Percentiles rank a stretch among this genome's conserved stretches.
Evolutionary conservation across 768 basidiomycete species (phyloP).

Genomic region (Myochromella boudieri): DNA sequence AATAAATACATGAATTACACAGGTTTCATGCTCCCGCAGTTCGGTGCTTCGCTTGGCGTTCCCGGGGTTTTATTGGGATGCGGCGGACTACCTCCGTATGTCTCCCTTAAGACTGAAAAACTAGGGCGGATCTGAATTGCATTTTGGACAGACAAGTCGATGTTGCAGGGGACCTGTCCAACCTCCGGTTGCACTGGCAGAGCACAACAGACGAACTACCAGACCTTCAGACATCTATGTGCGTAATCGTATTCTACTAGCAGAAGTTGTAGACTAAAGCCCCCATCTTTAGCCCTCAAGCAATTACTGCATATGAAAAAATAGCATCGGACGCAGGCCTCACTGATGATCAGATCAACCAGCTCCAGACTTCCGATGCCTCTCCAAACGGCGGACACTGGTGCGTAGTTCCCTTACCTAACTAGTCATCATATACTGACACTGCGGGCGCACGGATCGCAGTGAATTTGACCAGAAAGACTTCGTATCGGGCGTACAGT

Average conservation of each 20-base stretch:
- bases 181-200: conserved; percentile 24
- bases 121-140: not conserved
- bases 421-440: not conserved
- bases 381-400: conserved; percentile 25
- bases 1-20: not conserved
- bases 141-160: conserved; percentile 21
- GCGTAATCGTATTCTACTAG: not conserved
- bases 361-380: conserved; percentile 25
- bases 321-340: conserved; percentile 18
- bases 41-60: conserved; percentile 23
- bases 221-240: conserved; percentile 22
- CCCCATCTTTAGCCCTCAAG: conserved; percentile 22
- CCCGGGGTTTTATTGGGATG: conserved; percentile 24
- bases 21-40: conserved; percentile 26
- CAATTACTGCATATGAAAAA: conserved; percentile 22
- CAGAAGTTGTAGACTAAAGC: not conserved
- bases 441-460: too few relatives aligned
- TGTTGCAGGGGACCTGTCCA: conserved; percentile 24
- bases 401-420: conserved; percentile 8
- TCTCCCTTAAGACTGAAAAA: not conserved
- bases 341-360: conserved; percentile 14
- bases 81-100: conserved; percentile 24
- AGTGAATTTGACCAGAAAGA: conserved; percentile 27
- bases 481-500: conserved; percentile 27
- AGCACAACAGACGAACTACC: conserved; percentile 23